Evolutionary conservation across 2,329 filamentous ascomycete species (phyloP), one percentile per base, ranked within the genome.

Genomic region (Xylariaceae sp.): DNA sequence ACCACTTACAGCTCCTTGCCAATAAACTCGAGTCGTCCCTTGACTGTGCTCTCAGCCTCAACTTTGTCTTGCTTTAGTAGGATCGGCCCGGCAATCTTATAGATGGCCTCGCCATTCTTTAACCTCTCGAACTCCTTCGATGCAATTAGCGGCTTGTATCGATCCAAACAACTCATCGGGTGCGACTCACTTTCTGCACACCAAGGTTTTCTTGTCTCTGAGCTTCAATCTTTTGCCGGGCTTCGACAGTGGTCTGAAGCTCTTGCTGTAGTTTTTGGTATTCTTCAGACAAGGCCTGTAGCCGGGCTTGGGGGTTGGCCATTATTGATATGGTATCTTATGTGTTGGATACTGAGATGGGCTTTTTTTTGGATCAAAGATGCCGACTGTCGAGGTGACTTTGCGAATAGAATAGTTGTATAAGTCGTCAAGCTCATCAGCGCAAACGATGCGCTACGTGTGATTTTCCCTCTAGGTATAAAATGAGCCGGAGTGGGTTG

Each of bases 21-120:
- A 62, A 99, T 99, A 68, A 92, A 97, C 62, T 96, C 91, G 49
- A 99, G 72, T 29, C 94, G 84, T 26, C 89, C 89, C 64, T 95
- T 90, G 19, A 99, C 94, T 0, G 91, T 91, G 77, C 89, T 87
- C 61, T 91, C 85, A 0, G 94, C 94, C 70, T 99, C 94, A 1
- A 83, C 76, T 71, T 89, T 91, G 55, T 97, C 94, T 72, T 99
- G 94, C 78, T 97, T 96, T 67, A 99, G 73, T 39, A 99, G 76
- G 5, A 97, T 89, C 0, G 94, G 94, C 0, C 94, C 94, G 46
- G 96, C 85, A 42, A 96, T 83, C 74, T 97, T 99, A 82, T 95
- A 99, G 71, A 99, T 95, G 60, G 85, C 89, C 67, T 95, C 88
- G 64, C 87, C 87, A 39, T 91, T 86, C 64, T 85, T 82, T 56